Evolutionary conservation across 2,329 filamentous ascomycete species (phyloP).

Genomic region (Sporothrix variecibatus): DNA sequence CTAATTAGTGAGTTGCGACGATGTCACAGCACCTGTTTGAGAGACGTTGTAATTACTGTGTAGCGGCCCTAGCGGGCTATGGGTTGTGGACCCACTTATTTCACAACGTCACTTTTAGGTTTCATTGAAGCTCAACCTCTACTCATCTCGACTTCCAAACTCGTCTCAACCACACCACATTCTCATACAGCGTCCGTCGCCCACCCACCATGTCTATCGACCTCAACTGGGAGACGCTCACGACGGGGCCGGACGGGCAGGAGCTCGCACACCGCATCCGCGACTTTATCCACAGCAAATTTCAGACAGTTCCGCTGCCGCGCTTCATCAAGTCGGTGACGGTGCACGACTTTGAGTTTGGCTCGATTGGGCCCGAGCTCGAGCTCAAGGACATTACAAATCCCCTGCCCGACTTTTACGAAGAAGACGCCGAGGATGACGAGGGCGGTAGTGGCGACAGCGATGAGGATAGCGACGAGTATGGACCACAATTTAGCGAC

Average conservation of each 20-base stretch:
- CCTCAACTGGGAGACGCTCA: conserved; percentile 93
- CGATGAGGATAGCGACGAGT: conserved; percentile 36
- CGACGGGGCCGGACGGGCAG: conserved; percentile 81
- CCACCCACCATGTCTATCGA: conserved; percentile 80
- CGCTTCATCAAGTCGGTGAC: conserved; percentile 96
- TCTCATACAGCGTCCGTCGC: background rate
- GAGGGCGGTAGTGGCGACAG: conserved; percentile 41
- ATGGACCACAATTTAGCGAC: conserved; percentile 24
- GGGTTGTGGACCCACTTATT: background rate
- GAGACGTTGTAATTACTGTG: no score
- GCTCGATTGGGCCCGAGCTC: conserved; percentile 76
- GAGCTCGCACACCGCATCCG: conserved; percentile 84
- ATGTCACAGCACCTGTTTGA: no score
- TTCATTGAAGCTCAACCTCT: background rate
- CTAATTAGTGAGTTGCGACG: background rate
- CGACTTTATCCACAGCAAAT: conserved; percentile 91
- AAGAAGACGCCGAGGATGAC: conserved; percentile 66
- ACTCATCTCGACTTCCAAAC: background rate
- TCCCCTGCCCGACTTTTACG: conserved; percentile 94
- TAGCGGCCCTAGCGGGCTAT: no score
- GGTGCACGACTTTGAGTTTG: conserved; percentile 93
- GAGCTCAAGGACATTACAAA: conserved; percentile 97
- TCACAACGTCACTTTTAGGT: background rate
- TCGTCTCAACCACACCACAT: no score
- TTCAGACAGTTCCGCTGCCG: conserved; percentile 86